phyloP scores from a whole-genome alignment of 345 rosid species.

The Brassica juncea region DNA sequence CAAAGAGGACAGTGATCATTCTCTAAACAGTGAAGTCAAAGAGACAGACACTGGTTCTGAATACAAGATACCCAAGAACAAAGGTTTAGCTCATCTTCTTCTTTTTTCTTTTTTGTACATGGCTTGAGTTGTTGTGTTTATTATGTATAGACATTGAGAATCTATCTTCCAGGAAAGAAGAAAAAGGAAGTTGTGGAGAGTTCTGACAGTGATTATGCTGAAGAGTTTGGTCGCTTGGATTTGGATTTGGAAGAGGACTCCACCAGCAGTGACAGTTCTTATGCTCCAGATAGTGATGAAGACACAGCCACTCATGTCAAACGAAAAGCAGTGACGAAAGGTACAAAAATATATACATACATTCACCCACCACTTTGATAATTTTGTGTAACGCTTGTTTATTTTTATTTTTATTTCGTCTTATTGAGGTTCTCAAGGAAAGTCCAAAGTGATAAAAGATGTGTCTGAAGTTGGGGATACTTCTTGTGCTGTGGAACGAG shows the following conservation, averaged over 20 bases:
- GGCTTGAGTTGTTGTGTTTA: background rate
- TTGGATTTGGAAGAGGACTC: constrained; percentile 3
- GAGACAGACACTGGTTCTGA: constrained; percentile 17
- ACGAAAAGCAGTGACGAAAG: constrained; percentile 4
- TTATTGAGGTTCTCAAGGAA: background rate
- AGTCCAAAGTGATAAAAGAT: background rate
- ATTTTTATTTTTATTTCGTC: constrained; percentile 2
- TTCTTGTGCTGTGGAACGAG: background rate
- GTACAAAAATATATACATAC: background rate
- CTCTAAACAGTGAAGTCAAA: background rate
- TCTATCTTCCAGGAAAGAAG: constrained; percentile 13
- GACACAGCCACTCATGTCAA: constrained; percentile 5
- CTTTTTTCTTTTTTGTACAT: background rate
- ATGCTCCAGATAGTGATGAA: constrained; percentile 15
- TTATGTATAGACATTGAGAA: constrained; percentile 4
- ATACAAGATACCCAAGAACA: background rate
- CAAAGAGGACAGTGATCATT: background rate
- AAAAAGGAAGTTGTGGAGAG: constrained; percentile 1
- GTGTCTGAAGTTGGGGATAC: background rate
- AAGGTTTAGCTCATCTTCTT: constrained; percentile 5
- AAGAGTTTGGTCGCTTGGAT: constrained; percentile 12
- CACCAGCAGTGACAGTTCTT: constrained; percentile 10
- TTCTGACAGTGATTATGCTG: constrained; percentile 5
- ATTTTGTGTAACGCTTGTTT: background rate
- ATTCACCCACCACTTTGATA: constrained; percentile 20